Evolutionary conservation across 1,139 yeast species (phyloP).

Genomic region (Yamadazyma oceani): DNA sequence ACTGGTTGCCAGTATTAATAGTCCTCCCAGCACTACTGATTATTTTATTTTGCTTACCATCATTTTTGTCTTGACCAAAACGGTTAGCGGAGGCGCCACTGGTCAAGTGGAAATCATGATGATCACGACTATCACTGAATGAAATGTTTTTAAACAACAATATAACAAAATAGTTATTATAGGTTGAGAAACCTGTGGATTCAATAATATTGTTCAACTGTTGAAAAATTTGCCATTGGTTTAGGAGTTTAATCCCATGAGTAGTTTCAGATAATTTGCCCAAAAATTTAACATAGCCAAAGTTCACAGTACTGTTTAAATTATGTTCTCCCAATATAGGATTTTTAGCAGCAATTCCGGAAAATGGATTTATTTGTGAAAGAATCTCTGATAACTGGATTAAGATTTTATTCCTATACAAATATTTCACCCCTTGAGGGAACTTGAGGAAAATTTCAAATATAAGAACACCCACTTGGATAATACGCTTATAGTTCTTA

Average conservation of each 20-base stretch:
- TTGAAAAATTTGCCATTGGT: slow-evolving; percentile 83
- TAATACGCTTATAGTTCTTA: slow-evolving; percentile 53
- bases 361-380: slow-evolving; percentile 80
- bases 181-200: slow-evolving; percentile 26
- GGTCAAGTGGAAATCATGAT: slow-evolving; percentile 22
- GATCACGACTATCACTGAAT: slow-evolving; percentile 28
- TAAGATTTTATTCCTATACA: slow-evolving; percentile 71
- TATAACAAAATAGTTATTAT: slow-evolving; percentile 56
- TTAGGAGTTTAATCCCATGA: slow-evolving; percentile 66
- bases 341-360: slow-evolving; percentile 71
- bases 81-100: slow-evolving; percentile 41
- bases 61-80: background rate
- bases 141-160: slow-evolving; percentile 62
- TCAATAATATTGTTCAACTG: slow-evolving; percentile 73
- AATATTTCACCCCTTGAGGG: slow-evolving; percentile 67
- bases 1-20: slow-evolving; percentile 13
- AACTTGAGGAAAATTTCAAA: slow-evolving; percentile 60
- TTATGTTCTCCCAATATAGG: slow-evolving; percentile 68
- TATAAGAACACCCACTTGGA: slow-evolving; percentile 72
- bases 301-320: slow-evolving; percentile 62
- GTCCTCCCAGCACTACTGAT: background rate
- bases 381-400: slow-evolving; percentile 87
- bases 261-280: slow-evolving; percentile 65
- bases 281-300: slow-evolving; percentile 76
- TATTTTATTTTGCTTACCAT: background rate